Evolutionary conservation across 352 stramenopile genomes (phyloP), one percentile per base, ranked within the genome.

Genomic region (Blastocystis sp.): DNA sequence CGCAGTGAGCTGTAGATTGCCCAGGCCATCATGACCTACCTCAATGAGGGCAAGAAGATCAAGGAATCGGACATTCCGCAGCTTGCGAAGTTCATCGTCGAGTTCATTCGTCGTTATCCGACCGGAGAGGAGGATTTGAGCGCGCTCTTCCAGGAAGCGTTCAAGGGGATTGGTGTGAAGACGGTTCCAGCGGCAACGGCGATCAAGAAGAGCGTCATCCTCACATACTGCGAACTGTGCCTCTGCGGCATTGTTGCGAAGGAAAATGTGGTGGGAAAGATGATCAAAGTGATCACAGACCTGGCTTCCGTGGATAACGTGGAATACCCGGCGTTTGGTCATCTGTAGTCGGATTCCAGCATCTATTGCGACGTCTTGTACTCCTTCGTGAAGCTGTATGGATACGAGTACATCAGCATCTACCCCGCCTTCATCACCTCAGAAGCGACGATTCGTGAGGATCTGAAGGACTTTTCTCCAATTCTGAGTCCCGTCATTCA

Each of bases 101-200:
- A 79, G 38, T 62, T 79, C 1, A 79, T 79, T 79, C 69, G 69
- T 34, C 69, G 69, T n/a, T 79, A 79, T 62, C 69, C 69, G 1
- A 38, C 69, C 34, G 45, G n/a, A 2, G 24, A 19, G 9, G 38
- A 14, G 21, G 17, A 64, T 9, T 64, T 79, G 19, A 11, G 28
- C n/a, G 9, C 11, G 7, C 19, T 24, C 42, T 79, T 79, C 38
- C 61, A 14, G 9, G 45, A 43, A 4, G 14, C 45, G 10, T 28
- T 79, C 10, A 62, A 43, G 45, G 9, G 43, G 34, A 24, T 38
- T n/a, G 43, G 45, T 21, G 14, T n/a, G 21, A 61, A 61, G 43
- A 43, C 34, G 9, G 43, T 34, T 14, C 21, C 61, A 34, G 17
- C n/a, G 21, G 38, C 40, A 10, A 64, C 21, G 7, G 19, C 19